Base-by-base conservation (phyloP, 345 rosid genomes). In the Salix purpurea region DNA sequence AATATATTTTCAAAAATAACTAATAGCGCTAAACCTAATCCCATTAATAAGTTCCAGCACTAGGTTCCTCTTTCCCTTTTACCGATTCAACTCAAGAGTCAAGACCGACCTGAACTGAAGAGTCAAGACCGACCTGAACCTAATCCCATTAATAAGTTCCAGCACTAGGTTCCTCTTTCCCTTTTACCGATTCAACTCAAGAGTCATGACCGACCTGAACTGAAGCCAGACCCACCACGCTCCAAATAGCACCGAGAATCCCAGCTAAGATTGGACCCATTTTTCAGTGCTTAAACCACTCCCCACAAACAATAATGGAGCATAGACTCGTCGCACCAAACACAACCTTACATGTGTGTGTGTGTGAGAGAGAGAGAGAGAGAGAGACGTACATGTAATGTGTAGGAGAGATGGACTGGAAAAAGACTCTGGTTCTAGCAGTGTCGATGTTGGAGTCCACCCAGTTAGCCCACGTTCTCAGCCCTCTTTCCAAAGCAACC, bases 401-500 rank as follows among this genome's bases (percentile, higher is more conserved):
- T 26, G 97, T 87, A 6, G 99, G 99, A 74, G 99, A 96, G 68
- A 91, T 91, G 32, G 96, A 90, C 75, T 86, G 91, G 86, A 92
- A 91, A 83, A 91, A 92, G 69, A 96, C 90, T 67, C 83, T 78
- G 77, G 91, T 91, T 70, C 78, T 81, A 36, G 85, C 77, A 65
- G 77, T 39, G 78, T 96, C 96, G 10, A 84, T 77, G 76, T 89
- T 79, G 76, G 76, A 66, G 67, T 93, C 91, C 42, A 91, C 84
- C 99, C 99, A 93, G 48, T 83, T 83, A 79, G 96, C 89, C 99
- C 97, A 93, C 75, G 98, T 87, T 83, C 89, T 81, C 56, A 96
- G 83, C 42, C 89, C 97, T 87, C 87, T 90, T 81, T 88, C 89
- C 87, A 93, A 71, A 28, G 99, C 99, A 58, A 78, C 84, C 78